Base-by-base conservation (phyloP, 345 rosid genomes). In the Moricandia moricandioides region DNA sequence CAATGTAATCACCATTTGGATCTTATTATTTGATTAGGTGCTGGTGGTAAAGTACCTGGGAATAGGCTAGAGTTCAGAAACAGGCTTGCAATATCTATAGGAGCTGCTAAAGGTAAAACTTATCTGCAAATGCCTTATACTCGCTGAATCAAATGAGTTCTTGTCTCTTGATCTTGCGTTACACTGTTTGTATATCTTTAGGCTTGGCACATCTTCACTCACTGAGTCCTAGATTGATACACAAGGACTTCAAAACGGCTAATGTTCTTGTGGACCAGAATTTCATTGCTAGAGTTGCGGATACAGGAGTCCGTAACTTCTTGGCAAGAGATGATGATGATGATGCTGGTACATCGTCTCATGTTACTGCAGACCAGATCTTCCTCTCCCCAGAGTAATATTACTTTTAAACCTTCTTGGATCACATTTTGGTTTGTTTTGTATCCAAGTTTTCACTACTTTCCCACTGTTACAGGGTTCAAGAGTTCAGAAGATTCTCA, bases 131-230 rank as follows among this genome's bases (percentile, higher is more conserved):
- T 85, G 80, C 88, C 85, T 88, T 86, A n/a, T 11, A 34, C 18
- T 66, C 78, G 9, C 43, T 12, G 27, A 12, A 60, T 7, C 17
- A 26, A 8, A 39, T 33, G 75, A 29, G 31, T 29, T 86, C 86
- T 88, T 85, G 18, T 55, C 5, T 64, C 70, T 29, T n/a, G 49
- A 37, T 30, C 34, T 63, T 82, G 31, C 31, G n/a, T n/a, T n/a
- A n/a, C n/a, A n/a, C n/a, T n/a, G 40, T 71, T 39, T 59, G 30
- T 71, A 7, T 34, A 51, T 80, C 7, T 79, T 59, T 90, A 94
- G 98, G 98, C 74, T 78, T 94, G 89, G 91, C 85, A 76, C 91
- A 94, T 86, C 88, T 94, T 71, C 98, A 94, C 70, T 86, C 95
- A 1, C 65, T 86, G 72, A 88, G 89, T 74, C 98, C 97, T 51